A percentile compares a stretch with the other conserved stretches of the same genome.
These are phyloP conservation scores for Epichloe typhina DNA, from an alignment of 2,329 filamentous ascomycete species.

Conservation along the genomic window DNA sequence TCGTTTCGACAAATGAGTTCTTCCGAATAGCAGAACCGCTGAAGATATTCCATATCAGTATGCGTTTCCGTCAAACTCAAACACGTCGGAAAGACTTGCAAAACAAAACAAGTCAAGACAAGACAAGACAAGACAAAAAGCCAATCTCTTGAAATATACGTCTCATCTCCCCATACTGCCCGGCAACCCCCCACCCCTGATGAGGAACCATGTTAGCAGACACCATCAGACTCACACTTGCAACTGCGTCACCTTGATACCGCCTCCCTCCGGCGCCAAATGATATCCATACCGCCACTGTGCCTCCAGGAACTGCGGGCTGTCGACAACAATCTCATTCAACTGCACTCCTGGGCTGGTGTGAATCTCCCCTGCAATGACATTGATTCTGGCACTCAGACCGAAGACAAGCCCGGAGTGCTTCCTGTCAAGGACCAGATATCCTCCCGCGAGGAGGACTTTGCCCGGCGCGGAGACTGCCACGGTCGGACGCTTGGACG, in stretches of 20 bases:
- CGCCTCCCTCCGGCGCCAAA: slow-evolving; percentile 56
- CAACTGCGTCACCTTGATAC: slow-evolving; percentile 68
- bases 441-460: slow-evolving; percentile 87
- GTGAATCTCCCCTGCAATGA: slow-evolving; percentile 43
- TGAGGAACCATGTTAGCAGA: no score
- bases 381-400: slow-evolving; percentile 54
- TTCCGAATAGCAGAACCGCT: slow-evolving; percentile 32
- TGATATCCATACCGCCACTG: slow-evolving; percentile 80
- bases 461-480: slow-evolving; percentile 90
- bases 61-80: not conserved
- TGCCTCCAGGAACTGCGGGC: slow-evolving; percentile 80
- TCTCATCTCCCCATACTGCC: no score
- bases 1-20: slow-evolving; percentile 89
- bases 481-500: slow-evolving; percentile 20
- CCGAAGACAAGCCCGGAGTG: slow-evolving; percentile 68
- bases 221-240: slow-evolving; percentile 47
- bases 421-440: slow-evolving; percentile 78
- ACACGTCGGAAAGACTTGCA: not conserved
- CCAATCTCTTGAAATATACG: no score
- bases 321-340: slow-evolving; percentile 69
- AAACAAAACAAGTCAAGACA: no score
- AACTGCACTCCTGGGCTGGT: slow-evolving; percentile 50
- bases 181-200: no score
- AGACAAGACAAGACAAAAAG: not conserved
- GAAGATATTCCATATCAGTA: not conserved